phyloP scores from a whole-genome alignment of 345 rosid genomes.

The Gossypium rotundifolium region DNA sequence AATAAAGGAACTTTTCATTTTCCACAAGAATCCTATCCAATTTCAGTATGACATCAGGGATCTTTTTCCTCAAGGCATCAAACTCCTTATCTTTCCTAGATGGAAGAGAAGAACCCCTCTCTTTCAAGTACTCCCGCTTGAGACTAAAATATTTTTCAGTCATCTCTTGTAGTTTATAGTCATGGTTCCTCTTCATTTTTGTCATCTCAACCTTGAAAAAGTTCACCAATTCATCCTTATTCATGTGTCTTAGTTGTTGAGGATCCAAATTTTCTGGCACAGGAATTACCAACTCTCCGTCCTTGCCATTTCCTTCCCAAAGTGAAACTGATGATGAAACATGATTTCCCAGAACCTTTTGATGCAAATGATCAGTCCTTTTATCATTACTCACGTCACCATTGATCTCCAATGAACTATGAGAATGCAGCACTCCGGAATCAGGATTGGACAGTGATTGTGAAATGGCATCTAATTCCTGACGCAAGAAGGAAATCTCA shows the following conservation, averaged over 20 bases:
- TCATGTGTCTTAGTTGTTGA: conserved; percentile 34
- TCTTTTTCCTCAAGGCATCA: conserved; percentile 60
- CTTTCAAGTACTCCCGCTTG: conserved; percentile 55
- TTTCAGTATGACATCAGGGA: conserved; percentile 47
- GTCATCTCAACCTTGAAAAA: conserved; percentile 69
- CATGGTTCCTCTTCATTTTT: conserved; percentile 78
- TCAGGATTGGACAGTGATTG: conserved; percentile 47
- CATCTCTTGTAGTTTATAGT: conserved; percentile 42
- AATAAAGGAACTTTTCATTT: conserved; percentile 31
- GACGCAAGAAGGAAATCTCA: conserved; percentile 58
- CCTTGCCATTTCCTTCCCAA: conserved; percentile 61
- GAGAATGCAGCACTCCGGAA: conserved; percentile 36
- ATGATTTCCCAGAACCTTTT: conserved; percentile 52
- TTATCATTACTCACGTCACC: conserved; percentile 31
- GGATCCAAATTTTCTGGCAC: conserved; percentile 48
- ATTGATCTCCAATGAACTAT: conserved; percentile 45
- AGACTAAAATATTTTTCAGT: conserved; percentile 60
- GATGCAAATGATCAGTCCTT: conserved; percentile 38
- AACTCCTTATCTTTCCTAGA: conserved; percentile 69
- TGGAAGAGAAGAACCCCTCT: conserved; percentile 42
- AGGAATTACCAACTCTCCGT: conserved; percentile 36
- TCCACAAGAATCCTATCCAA: conserved; percentile 53
- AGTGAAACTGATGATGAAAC: conserved; percentile 30
- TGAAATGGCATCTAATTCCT: conserved; percentile 59
- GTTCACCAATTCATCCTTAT: conserved; percentile 34